phyloP scores from a whole-genome alignment of 441 rosid species.

The Erysimum cheiri region DNA sequence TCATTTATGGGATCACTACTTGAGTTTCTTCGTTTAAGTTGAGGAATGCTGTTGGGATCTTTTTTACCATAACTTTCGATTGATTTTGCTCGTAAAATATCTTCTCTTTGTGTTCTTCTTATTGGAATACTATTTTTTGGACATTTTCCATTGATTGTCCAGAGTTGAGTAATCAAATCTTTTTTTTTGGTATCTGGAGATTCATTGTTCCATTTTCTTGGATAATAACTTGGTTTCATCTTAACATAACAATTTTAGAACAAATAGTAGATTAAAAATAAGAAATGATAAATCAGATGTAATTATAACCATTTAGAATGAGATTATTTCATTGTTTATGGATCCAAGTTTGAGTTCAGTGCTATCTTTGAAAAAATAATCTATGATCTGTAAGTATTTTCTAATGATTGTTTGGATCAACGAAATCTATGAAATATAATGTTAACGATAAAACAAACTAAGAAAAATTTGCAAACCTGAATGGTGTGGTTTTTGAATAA shows the following conservation, averaged over 20 bases:
- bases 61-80: neutral
- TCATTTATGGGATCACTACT: too few species aligned
- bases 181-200: neutral
- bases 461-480: neutral
- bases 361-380: too few species aligned
- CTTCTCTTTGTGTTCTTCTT: neutral
- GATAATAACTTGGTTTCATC: neutral
- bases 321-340: neutral
- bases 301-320: neutral
- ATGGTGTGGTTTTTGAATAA: neutral
- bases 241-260: neutral
- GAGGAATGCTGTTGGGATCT: neutral
- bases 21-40: neutral
- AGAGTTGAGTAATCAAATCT: neutral
- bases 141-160: neutral
- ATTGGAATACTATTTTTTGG: neutral
- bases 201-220: neutral
- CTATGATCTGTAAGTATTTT: too few species aligned
- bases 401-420: too few species aligned
- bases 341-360: too few species aligned
- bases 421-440: neutral
- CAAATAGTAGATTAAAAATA: neutral
- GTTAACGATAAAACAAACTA: neutral
- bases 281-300: neutral
- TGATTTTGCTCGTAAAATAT: neutral